Evolutionary conservation across 2,329 filamentous ascomycete genomes (phyloP).

Genomic region (Fusarium siculi): DNA sequence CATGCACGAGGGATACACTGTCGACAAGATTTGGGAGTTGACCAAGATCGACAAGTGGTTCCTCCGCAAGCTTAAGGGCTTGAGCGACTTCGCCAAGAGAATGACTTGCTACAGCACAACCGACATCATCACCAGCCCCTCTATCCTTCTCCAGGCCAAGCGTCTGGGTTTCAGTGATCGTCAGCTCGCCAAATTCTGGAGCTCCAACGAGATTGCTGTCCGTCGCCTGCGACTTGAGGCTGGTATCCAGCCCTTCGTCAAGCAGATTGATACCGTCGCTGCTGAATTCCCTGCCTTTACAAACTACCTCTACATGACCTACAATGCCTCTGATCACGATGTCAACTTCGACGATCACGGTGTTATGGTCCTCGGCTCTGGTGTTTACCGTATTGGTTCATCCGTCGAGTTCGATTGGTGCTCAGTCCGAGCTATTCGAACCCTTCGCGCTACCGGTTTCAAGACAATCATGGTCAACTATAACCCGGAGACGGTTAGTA

Average conservation of each 20-base stretch:
- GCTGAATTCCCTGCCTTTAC: slow-evolving; percentile 95
- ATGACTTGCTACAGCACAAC: slow-evolving; percentile 75
- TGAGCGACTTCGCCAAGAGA: slow-evolving; percentile 87
- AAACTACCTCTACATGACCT: slow-evolving; percentile 96
- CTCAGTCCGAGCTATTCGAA: slow-evolving; percentile 92
- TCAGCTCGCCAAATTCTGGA: slow-evolving; percentile 93
- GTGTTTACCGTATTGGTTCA: slow-evolving; percentile 96
- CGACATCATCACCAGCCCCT: slow-evolving; percentile 71
- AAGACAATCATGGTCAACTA: slow-evolving; percentile 98
- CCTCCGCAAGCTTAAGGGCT: slow-evolving; percentile 86
- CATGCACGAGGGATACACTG: slow-evolving; percentile 92
- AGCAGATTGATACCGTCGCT: slow-evolving; percentile 98
- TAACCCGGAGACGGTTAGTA: slow-evolving; percentile 89
- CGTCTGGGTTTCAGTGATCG: slow-evolving; percentile 93
- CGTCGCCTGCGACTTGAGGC: slow-evolving; percentile 85
- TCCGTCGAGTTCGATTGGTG: slow-evolving; percentile 99
- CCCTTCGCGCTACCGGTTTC: slow-evolving; percentile 81
- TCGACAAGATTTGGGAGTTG: slow-evolving; percentile 97
- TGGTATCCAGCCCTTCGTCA: slow-evolving; percentile 88
- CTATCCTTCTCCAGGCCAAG: slow-evolving; percentile 85
- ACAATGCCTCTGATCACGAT: slow-evolving; percentile 90
- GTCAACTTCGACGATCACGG: slow-evolving; percentile 87
- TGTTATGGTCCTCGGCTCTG: slow-evolving; percentile 95
- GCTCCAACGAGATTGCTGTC: slow-evolving; percentile 92
- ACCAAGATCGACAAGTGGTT: slow-evolving; percentile 99